Evolutionary conservation across 768 basidiomycete species (phyloP), one percentile per base, ranked within the genome.

Genomic region (Cyclocybe cylindracea): DNA sequence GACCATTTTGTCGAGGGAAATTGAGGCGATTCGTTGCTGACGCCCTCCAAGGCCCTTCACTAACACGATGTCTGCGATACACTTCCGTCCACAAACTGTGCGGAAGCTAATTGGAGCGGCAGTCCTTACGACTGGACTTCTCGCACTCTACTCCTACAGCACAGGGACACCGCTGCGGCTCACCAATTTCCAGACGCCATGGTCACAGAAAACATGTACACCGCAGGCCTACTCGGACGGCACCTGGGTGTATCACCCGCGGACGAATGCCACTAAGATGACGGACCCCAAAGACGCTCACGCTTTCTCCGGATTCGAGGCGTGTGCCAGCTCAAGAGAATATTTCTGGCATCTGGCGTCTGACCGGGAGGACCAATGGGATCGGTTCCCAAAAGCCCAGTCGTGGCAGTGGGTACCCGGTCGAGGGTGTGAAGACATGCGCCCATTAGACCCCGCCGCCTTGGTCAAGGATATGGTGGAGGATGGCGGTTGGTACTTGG

Each of bases 401-500:
- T 75, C 78, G 1, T 86, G 78, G 65, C 64, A 66, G 44, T 87
- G 85, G 86, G 59, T 67, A 0, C 82, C 84, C 2, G 73, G 75
- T 2, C 58, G 68, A 10, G 51, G 58, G 3, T 86, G 85, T 57
- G 60, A 71, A 14, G 61, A 60, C 1, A 58, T 80, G 32, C 67
- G 68, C 9, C 70, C 72, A 10, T 66, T 83, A 50, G 61, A 74
- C 47, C 62, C 68, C 11, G 73, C 70, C 36, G 67, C 66, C 8
- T 66, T 88, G 42, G 71, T 88, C 39, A 71, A 67, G 50, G 77
- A 85, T 54, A 66, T 88, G 61, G 84, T 86, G 10, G 79, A 86
- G 60, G 71, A 80, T n/a, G 86, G 86, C 10, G 86, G 86, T 2
- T 88, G 86, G 86, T 69, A 87, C 11, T 58, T 88, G 6, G 63